Base-by-base conservation (phyloP, 768 basidiomycete genomes). In the Naematelia aurantialba region DNA sequence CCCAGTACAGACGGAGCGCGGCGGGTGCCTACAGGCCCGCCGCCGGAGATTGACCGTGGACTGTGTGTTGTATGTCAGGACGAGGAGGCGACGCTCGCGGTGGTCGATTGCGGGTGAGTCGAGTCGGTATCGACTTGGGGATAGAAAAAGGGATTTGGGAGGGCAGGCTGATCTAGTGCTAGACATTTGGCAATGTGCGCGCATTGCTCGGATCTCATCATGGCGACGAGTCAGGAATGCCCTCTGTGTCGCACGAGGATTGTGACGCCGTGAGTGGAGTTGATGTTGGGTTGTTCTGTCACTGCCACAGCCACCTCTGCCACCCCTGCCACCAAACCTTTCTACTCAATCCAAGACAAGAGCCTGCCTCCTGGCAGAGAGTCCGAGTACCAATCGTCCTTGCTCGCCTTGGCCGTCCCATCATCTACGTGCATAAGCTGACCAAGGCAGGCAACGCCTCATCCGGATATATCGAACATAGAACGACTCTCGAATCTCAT, bases 21-120 rank as follows among this genome's bases (percentile, higher is more conserved):
- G 39, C 39, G 48, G 14, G 68, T 71, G n/a, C 75, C 75, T 0
- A 75, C 73, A 3, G 75, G 75, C 51, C 75, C 74, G 14, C 60
- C 66, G 60, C 69, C 73, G 0, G 69, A 72, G 27, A 56, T 73
- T 2, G 76, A 77, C 14, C 82, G 83, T 8, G 91, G 92, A 1
- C 76, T 92, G 3, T 96, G 92, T 73, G 89, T 94, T 0, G 83
- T 96, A 10, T 96, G 92, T 70, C 91, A 93, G 71, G 92, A 96
- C 62, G 89, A 91, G 59, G 91, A 94, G 63, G 91, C 92, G 0
- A 91, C 88, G 65, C 89, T 96, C 58, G 92, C 91, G 1, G 85
- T 91, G 55, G 88, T 94, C 12, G 92, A 96, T 76, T 96, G 92
- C 83, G 92, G 92, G 87, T 73, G 75, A 72, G 56, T 75, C 34